Percentiles rank a stretch among this genome's conserved stretches.
Evolutionary conservation across 1,284 basidiomycete genomes (phyloP).

Genomic region (Melampsora americana): DNA sequence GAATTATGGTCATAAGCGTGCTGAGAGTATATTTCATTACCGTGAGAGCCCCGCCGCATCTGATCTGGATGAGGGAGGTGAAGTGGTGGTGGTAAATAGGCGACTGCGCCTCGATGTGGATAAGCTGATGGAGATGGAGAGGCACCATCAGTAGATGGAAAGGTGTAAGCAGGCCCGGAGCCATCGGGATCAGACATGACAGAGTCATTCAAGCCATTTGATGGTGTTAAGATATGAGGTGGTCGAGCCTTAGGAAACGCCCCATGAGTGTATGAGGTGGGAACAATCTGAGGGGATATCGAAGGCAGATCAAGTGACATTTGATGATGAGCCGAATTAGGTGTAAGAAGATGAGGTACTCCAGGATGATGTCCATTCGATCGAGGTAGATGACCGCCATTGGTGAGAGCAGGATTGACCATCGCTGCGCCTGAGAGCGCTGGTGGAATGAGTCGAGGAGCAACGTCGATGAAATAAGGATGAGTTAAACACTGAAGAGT

Average conservation of each 20-base stretch:
- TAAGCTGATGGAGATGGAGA: conserved; percentile 10
- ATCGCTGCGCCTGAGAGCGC: conserved; percentile 47
- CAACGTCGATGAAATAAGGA: conserved; percentile 71
- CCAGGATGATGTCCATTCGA: conserved; percentile 43
- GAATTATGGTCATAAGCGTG: conserved; percentile 39
- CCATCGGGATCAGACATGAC: conserved; percentile 60
- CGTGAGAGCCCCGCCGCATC: conserved; percentile 31
- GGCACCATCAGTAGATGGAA: not conserved
- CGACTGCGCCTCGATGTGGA: conserved; percentile 36
- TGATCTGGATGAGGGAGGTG: conserved; percentile 39
- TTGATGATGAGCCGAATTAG: conserved; percentile 48
- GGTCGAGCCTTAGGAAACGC: conserved; percentile 41
- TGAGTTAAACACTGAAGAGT: conserved; percentile 82
- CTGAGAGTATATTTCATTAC: conserved; percentile 25
- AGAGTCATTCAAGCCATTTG: conserved; percentile 43
- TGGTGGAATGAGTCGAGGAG: conserved; percentile 56
- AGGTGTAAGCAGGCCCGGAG: conserved; percentile 53
- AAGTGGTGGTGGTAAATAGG: conserved; percentile 12
- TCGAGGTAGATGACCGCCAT: conserved; percentile 31
- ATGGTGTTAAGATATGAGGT: conserved; percentile 37
- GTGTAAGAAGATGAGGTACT: conserved; percentile 46
- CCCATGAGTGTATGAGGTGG: conserved; percentile 48
- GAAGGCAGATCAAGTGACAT: conserved; percentile 44
- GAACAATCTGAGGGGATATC: conserved; percentile 49
- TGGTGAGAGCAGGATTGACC: conserved; percentile 55